A percentile compares a stretch with the other conserved stretches of the same genome.
Evolutionary conservation across 73 alveolate genomes (phyloP).

Genomic region (Paramecium sonneborni): DNA sequence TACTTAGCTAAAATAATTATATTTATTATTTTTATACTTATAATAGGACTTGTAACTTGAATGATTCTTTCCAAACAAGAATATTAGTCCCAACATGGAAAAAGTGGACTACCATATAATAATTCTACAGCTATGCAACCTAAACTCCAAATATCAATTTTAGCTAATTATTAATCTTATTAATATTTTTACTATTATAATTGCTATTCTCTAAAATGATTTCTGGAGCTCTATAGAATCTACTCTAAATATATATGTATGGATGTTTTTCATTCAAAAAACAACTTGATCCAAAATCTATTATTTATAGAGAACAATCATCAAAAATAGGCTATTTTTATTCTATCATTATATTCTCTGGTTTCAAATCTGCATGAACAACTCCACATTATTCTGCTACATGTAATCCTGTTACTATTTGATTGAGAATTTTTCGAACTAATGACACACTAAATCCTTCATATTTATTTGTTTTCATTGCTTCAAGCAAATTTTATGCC

Average conservation of each 20-base stretch:
- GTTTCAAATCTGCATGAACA: conserved; percentile 66
- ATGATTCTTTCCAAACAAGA: conserved; percentile 55
- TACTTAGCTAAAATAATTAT: background rate
- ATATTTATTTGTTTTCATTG: background rate
- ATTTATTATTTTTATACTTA: background rate
- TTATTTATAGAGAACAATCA: conserved; percentile 8
- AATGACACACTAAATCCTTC: conserved; percentile 56
- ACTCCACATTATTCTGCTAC: conserved; percentile 62
- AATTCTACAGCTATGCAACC: conserved; percentile 66
- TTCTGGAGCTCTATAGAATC: conserved; percentile 70
- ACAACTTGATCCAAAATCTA: conserved; percentile 68
- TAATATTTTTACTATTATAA: background rate
- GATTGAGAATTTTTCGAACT: conserved; percentile 35
- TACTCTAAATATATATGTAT: conserved; percentile 41
- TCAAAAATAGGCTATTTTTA: background rate
- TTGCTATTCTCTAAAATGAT: conserved; percentile 26
- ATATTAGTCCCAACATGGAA: conserved; percentile 60
- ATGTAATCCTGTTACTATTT: conserved; percentile 27
- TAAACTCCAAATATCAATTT: conserved; percentile 65
- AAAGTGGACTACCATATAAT: conserved; percentile 51
- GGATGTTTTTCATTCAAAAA: conserved; percentile 38
- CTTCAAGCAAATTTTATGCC: conserved; percentile 11
- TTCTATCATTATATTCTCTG: conserved; percentile 66
- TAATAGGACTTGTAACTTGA: background rate
- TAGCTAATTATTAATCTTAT: background rate